Evolutionary conservation across 2,329 filamentous ascomycete genomes (phyloP).

Genomic region (Pseudocercospora fijiensis): DNA sequence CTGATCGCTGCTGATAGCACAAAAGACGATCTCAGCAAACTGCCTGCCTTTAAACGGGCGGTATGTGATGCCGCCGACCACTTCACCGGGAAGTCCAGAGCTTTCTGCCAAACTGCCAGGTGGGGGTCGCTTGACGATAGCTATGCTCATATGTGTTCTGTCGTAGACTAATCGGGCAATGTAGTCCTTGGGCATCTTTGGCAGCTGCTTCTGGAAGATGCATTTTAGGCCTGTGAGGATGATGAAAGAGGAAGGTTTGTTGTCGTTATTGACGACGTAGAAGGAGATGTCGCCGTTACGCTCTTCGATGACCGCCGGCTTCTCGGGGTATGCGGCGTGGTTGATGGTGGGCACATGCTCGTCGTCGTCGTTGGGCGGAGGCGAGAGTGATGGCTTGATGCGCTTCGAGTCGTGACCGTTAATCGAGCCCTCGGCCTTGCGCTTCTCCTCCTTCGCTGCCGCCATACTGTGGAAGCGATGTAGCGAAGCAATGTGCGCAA

Average conservation of each 20-base stretch:
- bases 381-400: constrained; percentile 52
- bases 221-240: constrained; percentile 95
- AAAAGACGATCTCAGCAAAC: constrained; percentile 98
- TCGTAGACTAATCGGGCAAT: constrained; percentile 97
- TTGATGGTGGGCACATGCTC: constrained; percentile 35
- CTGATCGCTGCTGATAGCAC: constrained; percentile 94
- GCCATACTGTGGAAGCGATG: constrained; percentile 20
- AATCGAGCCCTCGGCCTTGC: constrained; percentile 69
- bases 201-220: constrained; percentile 96
- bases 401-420: constrained; percentile 60
- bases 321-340: constrained; percentile 75
- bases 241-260: constrained; percentile 80
- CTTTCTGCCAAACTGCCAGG: constrained; percentile 33
- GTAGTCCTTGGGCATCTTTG: constrained; percentile 99
- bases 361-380: constrained; percentile 33
- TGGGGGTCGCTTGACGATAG: constrained; percentile 93
- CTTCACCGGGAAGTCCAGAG: constrained; percentile 36
- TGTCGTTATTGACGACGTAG: constrained; percentile 96
- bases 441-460: constrained; percentile 51
- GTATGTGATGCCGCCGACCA: constrained; percentile 84
- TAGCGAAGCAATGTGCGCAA: neutral
- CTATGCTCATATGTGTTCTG: constrained; percentile 90
- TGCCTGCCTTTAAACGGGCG: constrained; percentile 86
- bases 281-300: constrained; percentile 94
- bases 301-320: constrained; percentile 91